Evolutionary conservation across 2,329 filamentous ascomycete species (phyloP), one percentile per base, ranked within the genome.

Genomic region (Arthrobotrys sphaeroides): DNA sequence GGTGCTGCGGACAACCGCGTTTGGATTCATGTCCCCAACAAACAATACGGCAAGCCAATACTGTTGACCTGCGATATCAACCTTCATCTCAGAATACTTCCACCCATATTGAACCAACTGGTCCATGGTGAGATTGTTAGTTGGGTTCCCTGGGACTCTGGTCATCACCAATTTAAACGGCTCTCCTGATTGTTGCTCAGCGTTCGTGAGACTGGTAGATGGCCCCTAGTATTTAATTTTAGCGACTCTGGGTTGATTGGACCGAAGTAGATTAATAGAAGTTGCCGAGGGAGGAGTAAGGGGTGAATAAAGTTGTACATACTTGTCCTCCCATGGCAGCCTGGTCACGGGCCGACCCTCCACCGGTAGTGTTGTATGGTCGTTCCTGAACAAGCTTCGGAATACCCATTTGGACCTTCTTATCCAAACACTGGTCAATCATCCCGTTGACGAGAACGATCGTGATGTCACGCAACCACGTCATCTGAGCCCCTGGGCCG

Each of bases 31-130:
- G 1, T 16, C n/a, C 5, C 28, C 43, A 7, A 24, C 31, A 18
- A 64, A 51, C 28, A 64, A 49, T 38, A 64, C 28, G 18, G 51
- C 28, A 20, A 36, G 42, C 40, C 42, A 51, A n/a, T 49, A 42
- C 1, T 5, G 16, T 12, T 26, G 20, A 24, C 43, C 31, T 3
- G 31, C 31, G 12, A 64, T 40, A 0, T 64, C 20, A 5, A 51
- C 9, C 43, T 22, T 31, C 0, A 31, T 36, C 16, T 51, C 28
- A 9, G 20, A 36, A 26, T 49, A 38, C 9, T 64, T 51, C 31
- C 43, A 64, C 13, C 60, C 43, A 3, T 3, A 7, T 9, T 62
- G 16, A 5, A 61, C 12, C 1, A 61, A n/a, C 12, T 42, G 22
- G 22, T 42, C 38, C 4, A 61, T 10, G 9, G 33, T 20, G 5